These are phyloP conservation scores for Fusarium siculi DNA, from an alignment of 2,329 filamentous ascomycete species.

Conservation along the genomic window DNA sequence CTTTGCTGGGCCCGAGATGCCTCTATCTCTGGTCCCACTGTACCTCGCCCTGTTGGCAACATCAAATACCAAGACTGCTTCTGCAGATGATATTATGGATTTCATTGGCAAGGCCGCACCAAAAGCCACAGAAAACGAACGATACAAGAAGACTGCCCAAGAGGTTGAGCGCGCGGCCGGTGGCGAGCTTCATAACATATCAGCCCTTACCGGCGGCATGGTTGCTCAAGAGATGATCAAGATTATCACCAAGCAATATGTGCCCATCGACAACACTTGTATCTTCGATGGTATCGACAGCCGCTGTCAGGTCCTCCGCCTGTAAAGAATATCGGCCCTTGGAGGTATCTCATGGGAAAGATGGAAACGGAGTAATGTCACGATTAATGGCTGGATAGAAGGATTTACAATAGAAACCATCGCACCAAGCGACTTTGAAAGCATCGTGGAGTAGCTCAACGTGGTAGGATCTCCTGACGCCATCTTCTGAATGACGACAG, in stretches of 20 bases:
- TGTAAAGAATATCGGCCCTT: constrained; percentile 49
- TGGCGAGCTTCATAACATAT: constrained; percentile 92
- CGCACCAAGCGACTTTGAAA: background rate
- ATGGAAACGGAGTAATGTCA: background rate
- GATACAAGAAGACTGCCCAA: constrained; percentile 64
- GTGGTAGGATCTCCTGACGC: background rate
- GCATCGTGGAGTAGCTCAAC: background rate
- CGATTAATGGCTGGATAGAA: constrained; percentile 28
- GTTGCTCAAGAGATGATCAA: constrained; percentile 98
- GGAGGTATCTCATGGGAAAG: background rate
- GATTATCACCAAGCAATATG: constrained; percentile 78
- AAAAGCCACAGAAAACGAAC: constrained; percentile 60
- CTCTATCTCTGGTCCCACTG: constrained; percentile 72
- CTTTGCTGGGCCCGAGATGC: constrained; percentile 57
- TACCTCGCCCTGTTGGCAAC: constrained; percentile 73
- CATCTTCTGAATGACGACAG: background rate
- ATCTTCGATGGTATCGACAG: constrained; percentile 76
- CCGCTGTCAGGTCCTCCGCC: constrained; percentile 67
- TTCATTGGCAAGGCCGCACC: constrained; percentile 57
- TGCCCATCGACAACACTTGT: constrained; percentile 76
- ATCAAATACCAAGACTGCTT: constrained; percentile 56
- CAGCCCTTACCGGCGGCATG: constrained; percentile 87
- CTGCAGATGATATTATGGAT: constrained; percentile 65
- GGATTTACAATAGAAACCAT: constrained; percentile 7
- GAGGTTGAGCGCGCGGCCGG: constrained; percentile 82